Evolutionary conservation across 129 eudicot species (phyloP).

Genomic region (Flaveria ramosissima): DNA sequence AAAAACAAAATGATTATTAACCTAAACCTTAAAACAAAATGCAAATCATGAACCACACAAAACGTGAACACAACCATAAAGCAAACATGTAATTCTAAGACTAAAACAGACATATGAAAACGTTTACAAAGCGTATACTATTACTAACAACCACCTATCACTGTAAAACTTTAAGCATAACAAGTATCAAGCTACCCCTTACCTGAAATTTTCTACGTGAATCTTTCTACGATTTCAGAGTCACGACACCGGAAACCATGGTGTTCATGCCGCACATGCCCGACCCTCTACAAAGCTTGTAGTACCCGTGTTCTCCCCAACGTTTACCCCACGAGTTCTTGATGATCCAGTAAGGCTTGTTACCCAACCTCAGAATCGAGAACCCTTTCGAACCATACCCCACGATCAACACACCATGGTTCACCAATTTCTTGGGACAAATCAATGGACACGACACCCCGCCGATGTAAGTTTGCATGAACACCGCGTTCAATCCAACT

Average conservation of each 20-base stretch:
- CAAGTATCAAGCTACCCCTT: background rate
- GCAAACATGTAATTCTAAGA: background rate
- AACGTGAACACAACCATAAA: background rate
- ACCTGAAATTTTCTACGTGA: background rate
- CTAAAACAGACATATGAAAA: background rate
- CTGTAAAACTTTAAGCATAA: background rate
- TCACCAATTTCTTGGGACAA: conserved; percentile 63
- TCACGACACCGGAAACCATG: conserved; percentile 82
- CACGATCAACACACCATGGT: conserved; percentile 88
- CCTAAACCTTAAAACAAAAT: no score
- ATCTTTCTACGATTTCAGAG: conserved; percentile 23
- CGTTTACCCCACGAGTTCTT: conserved; percentile 89
- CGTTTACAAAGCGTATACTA: background rate
- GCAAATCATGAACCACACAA: no score
- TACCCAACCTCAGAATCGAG: conserved; percentile 73
- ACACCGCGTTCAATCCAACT: conserved; percentile 84
- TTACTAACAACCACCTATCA: background rate
- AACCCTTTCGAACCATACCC: conserved; percentile 81
- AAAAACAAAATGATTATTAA: no score
- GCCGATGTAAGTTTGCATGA: conserved; percentile 95
- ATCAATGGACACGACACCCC: conserved; percentile 92
- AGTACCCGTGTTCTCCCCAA: conserved; percentile 92
- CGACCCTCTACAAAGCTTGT: conserved; percentile 65
- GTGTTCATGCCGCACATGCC: conserved; percentile 86
- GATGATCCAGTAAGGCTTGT: conserved; percentile 84